These are phyloP conservation scores for Fusarium tupiense DNA, from an alignment of 2,329 filamentous ascomycete genomes.

Conservation along the genomic window DNA sequence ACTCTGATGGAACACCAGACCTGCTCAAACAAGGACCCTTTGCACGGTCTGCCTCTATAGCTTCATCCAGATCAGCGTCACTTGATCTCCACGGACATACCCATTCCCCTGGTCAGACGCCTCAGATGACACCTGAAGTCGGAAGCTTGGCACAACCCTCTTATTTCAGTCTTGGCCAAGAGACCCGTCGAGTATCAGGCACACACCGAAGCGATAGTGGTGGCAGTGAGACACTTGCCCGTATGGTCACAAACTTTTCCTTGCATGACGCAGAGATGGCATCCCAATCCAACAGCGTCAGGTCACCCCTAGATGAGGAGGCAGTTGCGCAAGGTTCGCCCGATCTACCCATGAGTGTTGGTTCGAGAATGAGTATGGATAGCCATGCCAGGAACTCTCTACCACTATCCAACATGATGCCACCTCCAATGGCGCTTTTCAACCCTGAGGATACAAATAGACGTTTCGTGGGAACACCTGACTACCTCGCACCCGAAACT, in stretches of 20 bases:
- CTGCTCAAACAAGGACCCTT: slow-evolving; percentile 93
- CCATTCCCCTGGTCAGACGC: slow-evolving; percentile 84
- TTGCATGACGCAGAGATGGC: slow-evolving; percentile 68
- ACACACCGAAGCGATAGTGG: slow-evolving; percentile 91
- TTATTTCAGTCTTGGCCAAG: slow-evolving; percentile 83
- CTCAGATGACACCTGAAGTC: slow-evolving; percentile 81
- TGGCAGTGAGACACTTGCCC: slow-evolving; percentile 84
- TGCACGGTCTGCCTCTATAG: slow-evolving; percentile 82
- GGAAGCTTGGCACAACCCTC: slow-evolving; percentile 81
- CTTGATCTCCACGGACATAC: slow-evolving; percentile 81
- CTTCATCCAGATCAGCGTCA: slow-evolving; percentile 91
- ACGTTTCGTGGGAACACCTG: slow-evolving; percentile 94
- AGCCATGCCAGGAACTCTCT: slow-evolving; percentile 48
- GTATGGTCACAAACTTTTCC: slow-evolving; percentile 84
- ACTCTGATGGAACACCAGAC: slow-evolving; percentile 88
- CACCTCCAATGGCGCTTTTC: slow-evolving; percentile 92
- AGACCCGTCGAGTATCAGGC: slow-evolving; percentile 73
- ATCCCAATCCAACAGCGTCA: slow-evolving; percentile 56
- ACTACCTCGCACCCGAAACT: slow-evolving; percentile 96
- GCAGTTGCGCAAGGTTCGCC: slow-evolving; percentile 79
- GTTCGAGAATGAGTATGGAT: slow-evolving; percentile 47
- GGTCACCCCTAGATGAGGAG: slow-evolving; percentile 79
- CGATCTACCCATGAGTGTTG: slow-evolving; percentile 67
- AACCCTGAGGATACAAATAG: slow-evolving; percentile 94
- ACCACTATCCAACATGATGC: slow-evolving; percentile 75